Conservation (phyloP, 352 stramenopile species). For the Paralagenidium karlingii region DNA sequence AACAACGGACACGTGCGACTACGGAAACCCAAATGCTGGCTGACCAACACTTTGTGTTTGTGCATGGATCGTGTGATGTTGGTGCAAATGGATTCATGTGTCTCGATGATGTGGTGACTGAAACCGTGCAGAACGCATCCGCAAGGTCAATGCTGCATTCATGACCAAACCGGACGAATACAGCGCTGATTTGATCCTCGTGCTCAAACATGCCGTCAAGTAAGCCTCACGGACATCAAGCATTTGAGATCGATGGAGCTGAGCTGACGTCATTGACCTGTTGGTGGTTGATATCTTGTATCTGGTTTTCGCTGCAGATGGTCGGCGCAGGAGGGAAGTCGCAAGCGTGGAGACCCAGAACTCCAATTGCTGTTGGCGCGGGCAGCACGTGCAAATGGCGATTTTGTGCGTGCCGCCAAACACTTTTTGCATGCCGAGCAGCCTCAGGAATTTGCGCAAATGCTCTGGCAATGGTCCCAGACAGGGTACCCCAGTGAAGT, state of each 20-base stretch:
- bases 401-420: slow-evolving; percentile 56
- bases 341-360: slow-evolving; percentile 64
- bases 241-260: no score
- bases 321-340: slow-evolving; percentile 48
- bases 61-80: background rate
- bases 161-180: slow-evolving; percentile 48
- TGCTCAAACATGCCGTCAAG: slow-evolving; percentile 77
- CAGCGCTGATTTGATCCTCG: slow-evolving; percentile 41
- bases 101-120: no score
- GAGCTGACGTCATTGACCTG: slow-evolving; percentile 1
- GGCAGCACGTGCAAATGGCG: slow-evolving; percentile 30
- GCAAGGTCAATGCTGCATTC: slow-evolving; percentile 50
- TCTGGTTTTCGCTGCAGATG: slow-evolving; percentile 16
- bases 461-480: slow-evolving; percentile 65
- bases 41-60: no score
- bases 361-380: slow-evolving; percentile 54
- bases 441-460: slow-evolving; percentile 44
- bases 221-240: no score
- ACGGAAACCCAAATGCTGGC: no score
- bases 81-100: background rate
- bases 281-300: background rate
- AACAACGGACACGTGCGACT: no score
- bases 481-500: slow-evolving; percentile 67
- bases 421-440: slow-evolving; percentile 72
- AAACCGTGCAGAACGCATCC: slow-evolving; percentile 26